Conservation (phyloP, 1,284 basidiomycete species). For the Ganoderma multipileum region DNA sequence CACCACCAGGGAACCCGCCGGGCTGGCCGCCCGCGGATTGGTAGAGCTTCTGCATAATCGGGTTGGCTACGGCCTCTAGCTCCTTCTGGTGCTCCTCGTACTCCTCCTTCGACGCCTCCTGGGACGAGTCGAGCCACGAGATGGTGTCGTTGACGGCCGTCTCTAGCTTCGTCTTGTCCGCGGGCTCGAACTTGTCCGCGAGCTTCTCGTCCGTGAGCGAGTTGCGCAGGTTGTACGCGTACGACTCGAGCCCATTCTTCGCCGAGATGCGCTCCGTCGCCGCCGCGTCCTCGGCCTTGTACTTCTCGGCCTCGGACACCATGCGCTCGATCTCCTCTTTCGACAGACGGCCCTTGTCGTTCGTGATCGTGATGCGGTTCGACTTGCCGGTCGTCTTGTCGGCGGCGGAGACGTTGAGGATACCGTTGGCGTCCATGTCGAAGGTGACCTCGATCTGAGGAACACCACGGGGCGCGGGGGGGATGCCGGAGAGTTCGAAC, state of each 20-base stretch:
- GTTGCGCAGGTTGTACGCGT: constrained; percentile 97
- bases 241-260: constrained; percentile 93
- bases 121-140: constrained; percentile 87
- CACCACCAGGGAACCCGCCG: constrained; percentile 54
- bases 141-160: constrained; percentile 87
- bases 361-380: constrained; percentile 96
- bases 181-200: constrained; percentile 86
- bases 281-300: constrained; percentile 87
- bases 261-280: constrained; percentile 84
- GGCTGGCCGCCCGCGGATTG: constrained; percentile 71
- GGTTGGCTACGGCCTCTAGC: constrained; percentile 88
- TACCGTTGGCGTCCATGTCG: constrained; percentile 99
- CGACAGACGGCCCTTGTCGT: constrained; percentile 97
- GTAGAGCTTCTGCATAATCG: constrained; percentile 96
- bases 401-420: constrained; percentile 94
- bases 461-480: constrained; percentile 97
- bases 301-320: constrained; percentile 93
- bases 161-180: constrained; percentile 91
- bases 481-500: constrained; percentile 98
- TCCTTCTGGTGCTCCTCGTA: constrained; percentile 97
- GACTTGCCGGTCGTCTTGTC: constrained; percentile 99
- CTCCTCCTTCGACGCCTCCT: constrained; percentile 95
- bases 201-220: constrained; percentile 87
- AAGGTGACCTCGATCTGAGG: constrained; percentile 99
- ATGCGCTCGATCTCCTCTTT: constrained; percentile 99